A percentile compares a stretch with the other conserved stretches of the same genome.
Evolutionary conservation across 2,329 filamentous ascomycete species (phyloP).

Genomic region (Cladophialophora psammophila): DNA sequence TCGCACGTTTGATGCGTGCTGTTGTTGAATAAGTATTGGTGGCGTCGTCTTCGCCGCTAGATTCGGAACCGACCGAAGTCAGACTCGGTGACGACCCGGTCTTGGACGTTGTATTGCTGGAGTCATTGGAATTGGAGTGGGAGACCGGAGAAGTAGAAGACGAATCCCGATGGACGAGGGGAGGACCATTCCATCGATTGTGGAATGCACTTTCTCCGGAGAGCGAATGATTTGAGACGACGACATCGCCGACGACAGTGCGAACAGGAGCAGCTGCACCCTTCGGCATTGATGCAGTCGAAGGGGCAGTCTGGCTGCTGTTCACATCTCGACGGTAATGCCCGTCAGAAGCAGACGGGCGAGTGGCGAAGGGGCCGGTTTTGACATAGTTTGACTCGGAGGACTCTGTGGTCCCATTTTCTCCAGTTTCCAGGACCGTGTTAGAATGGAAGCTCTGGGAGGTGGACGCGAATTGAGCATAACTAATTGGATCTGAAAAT

Average conservation of each 20-base stretch:
- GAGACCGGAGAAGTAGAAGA: slow-evolving; percentile 23
- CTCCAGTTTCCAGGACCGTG: neutral
- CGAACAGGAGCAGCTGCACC: neutral
- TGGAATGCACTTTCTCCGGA: neutral
- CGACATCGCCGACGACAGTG: neutral
- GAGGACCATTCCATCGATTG: slow-evolving; percentile 4
- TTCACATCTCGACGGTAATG: neutral
- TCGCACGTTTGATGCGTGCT: neutral
- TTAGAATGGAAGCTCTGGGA: slow-evolving; percentile 4
- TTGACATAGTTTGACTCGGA: neutral
- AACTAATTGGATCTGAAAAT: neutral
- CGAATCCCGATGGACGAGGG: slow-evolving; percentile 12
- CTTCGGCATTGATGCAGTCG: neutral
- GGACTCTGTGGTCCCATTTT: slow-evolving; percentile 3
- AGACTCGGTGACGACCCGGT: slow-evolving; percentile 4
- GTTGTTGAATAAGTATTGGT: neutral
- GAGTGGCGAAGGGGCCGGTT: neutral
- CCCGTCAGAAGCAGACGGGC: neutral
- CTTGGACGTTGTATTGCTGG: slow-evolving; percentile 7
- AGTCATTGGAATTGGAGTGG: slow-evolving; percentile 21
- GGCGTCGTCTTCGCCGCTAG: slow-evolving; percentile 17
- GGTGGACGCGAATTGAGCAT: neutral
- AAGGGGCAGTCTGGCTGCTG: slow-evolving; percentile 9
- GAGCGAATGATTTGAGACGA: neutral
- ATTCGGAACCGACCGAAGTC: slow-evolving; percentile 23